A percentile compares a stretch with the other conserved stretches of the same genome.
Conservation (phyloP, 2,329 filamentous ascomycete species). For the Pseudogymnoascus sp. region DNA sequence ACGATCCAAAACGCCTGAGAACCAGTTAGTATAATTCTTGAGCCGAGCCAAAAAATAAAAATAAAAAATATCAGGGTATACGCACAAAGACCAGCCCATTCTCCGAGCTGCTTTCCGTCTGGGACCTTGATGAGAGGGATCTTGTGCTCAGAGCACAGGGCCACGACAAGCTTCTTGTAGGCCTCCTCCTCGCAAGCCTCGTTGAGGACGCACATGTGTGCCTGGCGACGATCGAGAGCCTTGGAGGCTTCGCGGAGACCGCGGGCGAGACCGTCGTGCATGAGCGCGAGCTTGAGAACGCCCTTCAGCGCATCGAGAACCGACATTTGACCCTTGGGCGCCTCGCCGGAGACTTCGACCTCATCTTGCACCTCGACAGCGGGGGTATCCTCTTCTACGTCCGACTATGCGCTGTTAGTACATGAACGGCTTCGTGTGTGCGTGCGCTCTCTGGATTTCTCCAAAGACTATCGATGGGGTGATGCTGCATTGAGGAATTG, state of each 20-base stretch:
- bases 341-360: slow-evolving; percentile 87
- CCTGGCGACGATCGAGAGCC: slow-evolving; percentile 96
- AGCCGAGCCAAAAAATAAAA: slow-evolving; percentile 2
- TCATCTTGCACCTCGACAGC: slow-evolving; percentile 74
- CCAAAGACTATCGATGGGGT: slow-evolving; percentile 7
- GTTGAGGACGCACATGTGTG: slow-evolving; percentile 99
- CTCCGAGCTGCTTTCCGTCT: slow-evolving; percentile 98
- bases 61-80: slow-evolving; percentile 30
- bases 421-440: neutral
- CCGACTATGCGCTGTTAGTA: slow-evolving; percentile 57
- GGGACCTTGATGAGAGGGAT: slow-evolving; percentile 99
- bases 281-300: slow-evolving; percentile 95
- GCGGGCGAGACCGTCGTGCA: slow-evolving; percentile 98
- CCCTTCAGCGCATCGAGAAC: slow-evolving; percentile 98
- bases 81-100: slow-evolving; percentile 99
- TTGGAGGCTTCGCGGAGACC: slow-evolving; percentile 98
- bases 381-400: slow-evolving; percentile 99
- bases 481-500: neutral
- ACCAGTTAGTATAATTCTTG: slow-evolving; percentile 12
- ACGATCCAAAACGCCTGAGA: slow-evolving; percentile 86
- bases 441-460: neutral
- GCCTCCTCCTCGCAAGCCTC: slow-evolving; percentile 99
- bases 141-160: slow-evolving; percentile 98
- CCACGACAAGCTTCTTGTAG: slow-evolving; percentile 99
- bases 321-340: slow-evolving; percentile 87